Base-by-base conservation (phyloP, 306 rosid species). In the Gastrolobium bilobum region DNA sequence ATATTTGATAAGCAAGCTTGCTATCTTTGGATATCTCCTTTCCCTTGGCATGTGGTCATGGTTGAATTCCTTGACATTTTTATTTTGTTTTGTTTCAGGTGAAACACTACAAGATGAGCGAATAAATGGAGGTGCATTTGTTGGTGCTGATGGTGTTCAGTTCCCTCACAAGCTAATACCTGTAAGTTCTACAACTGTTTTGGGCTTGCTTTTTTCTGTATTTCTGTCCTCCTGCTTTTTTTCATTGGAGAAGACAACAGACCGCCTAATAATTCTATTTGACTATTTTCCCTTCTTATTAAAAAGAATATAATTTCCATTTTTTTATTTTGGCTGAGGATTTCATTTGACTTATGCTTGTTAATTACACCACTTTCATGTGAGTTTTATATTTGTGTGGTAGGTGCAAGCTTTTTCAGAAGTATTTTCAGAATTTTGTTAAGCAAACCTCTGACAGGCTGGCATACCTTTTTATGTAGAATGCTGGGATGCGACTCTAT, bases 401-500 rank as follows among this genome's bases (percentile, higher is more conserved):
- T 50, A 54, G 11, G 31, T 38, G 50, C 62, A 57, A 67, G 26
- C 26, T 66, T 79, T 56, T 44, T 68, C 39, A 9, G 6, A 31
- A 52, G 4, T 68, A 6, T 40, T 75, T 71, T 56, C 60, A 42
- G 62, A 66, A 65, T 60, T 77, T 34, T 43, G 50, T 66, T 54
- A 71, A 75, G 66, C 46, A 71, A 75, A 50, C 40, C 60, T 38
- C 7, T 79, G 77, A 86, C 35, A 35, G 29, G 61, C 68, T 60
- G 63, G 44, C 56, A 79, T 71, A 69, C 20, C 54, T 47, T 47
- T 80, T 53, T 64, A n/a, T 83, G 52, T 71, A 95, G 99, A 95
- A 95, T 84, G 98, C 98, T 9, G 98, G 96, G 58, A 95, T 95
- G 98, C 99, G 97, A 68, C 92, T 95, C 62, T 95, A 95, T 87